Evolutionary conservation across 345 rosid genomes (phyloP), one percentile per base, ranked within the genome.

Genomic region (Gossypium bickii): DNA sequence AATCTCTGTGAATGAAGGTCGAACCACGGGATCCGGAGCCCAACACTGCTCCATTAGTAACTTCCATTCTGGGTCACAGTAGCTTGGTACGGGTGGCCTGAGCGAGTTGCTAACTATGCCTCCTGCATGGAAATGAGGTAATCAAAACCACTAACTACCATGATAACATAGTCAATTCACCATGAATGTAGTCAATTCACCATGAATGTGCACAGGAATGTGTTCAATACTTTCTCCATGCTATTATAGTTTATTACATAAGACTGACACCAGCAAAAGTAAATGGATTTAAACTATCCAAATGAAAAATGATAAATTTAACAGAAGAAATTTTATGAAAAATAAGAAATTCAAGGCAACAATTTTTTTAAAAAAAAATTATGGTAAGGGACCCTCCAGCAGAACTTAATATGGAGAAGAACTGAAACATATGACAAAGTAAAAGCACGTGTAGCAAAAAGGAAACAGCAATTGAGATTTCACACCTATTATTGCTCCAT

Each of bases 31-130:
- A 78, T 90, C 90, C 24, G 97, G 97, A 25, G 97, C 92, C 97
- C 97, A 92, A 47, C 97, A 92, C 77, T 87, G 92, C 78, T 92
- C 97, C 93, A 92, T 92, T 69, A 92, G 78, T 70, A 87, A 77
- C 81, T 85, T 89, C 95, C 97, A 92, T 11, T 92, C 97, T 0
- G 83, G 80, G 76, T 92, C 97, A 41, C 97, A 92, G 80, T 63
- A 74, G 80, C 69, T 79, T 74, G 97, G 95, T 72, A 92, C 88
- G 4, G 75, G 81, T 55, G 97, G 97, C 86, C 97, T 89, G 81
- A 92, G 55, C 25, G 91, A 85, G 86, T 92, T 92, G 74, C 83
- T 89, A 59, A 92, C 97, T 34, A 92, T 92, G 57, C 97, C 97
- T 74, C 97, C 97, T 92, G 81, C 77, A 74, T 4, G 43, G 27